Evolutionary conservation across 768 basidiomycete species (phyloP), one percentile per base, ranked within the genome.

Genomic region (Boletus eberwhitei): DNA sequence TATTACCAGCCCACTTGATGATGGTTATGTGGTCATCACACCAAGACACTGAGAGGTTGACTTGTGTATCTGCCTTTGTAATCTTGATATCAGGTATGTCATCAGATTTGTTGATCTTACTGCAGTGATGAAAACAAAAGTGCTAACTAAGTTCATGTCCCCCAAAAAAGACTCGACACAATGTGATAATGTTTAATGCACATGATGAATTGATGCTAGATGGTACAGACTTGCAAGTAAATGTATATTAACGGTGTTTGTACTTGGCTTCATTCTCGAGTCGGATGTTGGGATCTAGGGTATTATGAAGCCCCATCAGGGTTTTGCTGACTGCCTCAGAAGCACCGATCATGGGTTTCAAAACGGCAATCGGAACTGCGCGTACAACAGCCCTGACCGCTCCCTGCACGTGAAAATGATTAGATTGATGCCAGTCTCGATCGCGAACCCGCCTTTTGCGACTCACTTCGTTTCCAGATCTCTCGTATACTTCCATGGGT

Each of bases 401-500:
- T 3, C 94, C 95, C 94, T 98, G 65, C 2, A 49, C 8, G 50
- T 49, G 14, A 52, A 54, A 9, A 34, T 24, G 19, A 11, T 32
- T 21, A 45, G 42, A 37, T 54, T 29, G 29, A 26, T 19, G 34
- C 35, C 13, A 48, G 17, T 26, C 12, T 24, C 12, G 16, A 43
- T n/a, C 22, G 54, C 26, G 3, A 47, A 32, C 4, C 14, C 16
- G 1, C 8, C 39, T 35, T 22, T 11, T 40, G 19, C 1, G 13
- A 74, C 81, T 63, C 61, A 89, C 95, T 81, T 97, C 91, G 53
- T 87, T 88, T 8, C 93, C 92, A 11, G 93, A 90, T 55, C 90
- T 79, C 72, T 99, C 97, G 62, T 98, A 96, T 12, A 98, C 93
- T 71, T 98, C 97, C 96, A 98, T 98, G 1, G 97, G 97, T 1